Percentiles rank a stretch among this genome's conserved stretches.
Conservation (phyloP, 75 land plant genomes). For the Selaginella moellendorffii region DNA sequence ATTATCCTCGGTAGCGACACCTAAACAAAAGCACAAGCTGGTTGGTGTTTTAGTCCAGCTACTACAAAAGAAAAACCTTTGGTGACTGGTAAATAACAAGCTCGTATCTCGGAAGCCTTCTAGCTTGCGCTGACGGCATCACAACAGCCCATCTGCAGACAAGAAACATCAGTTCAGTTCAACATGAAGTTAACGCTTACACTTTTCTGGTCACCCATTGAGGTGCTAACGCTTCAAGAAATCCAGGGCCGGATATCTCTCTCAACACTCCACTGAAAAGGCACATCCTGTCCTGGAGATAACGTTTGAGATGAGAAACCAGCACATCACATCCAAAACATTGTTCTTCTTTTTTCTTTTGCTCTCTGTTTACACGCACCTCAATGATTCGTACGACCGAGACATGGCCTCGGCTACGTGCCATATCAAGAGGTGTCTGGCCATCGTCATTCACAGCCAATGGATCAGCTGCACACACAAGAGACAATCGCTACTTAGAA, state of each 20-base stretch:
- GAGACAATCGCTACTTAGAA: neutral
- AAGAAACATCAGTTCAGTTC: neutral
- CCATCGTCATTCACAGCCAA: constrained; percentile 15
- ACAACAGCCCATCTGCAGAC: constrained; percentile 76
- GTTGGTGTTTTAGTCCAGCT: no score
- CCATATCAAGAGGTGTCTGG: constrained; percentile 18
- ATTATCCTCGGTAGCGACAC: constrained; percentile 44
- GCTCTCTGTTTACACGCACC: no score
- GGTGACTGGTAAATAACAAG: constrained; percentile 58
- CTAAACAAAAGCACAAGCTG: constrained; percentile 28
- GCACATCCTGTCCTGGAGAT: constrained; percentile 40
- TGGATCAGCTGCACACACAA: constrained; percentile 11
- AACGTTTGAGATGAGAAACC: neutral
- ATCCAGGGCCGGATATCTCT: constrained; percentile 56
- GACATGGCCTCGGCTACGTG: constrained; percentile 14
- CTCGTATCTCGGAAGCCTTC: constrained; percentile 52
- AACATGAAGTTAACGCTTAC: constrained; percentile 17
- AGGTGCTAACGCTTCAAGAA: constrained; percentile 54
- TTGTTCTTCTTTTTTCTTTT: no score
- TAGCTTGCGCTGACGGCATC: constrained; percentile 36
- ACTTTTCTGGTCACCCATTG: constrained; percentile 45
- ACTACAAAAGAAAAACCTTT: no score
- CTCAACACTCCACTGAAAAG: constrained; percentile 70
- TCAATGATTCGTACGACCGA: constrained; percentile 11
- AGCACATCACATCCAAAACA: no score